A percentile compares a stretch with the other conserved stretches of the same genome.
phyloP scores from a whole-genome alignment of 495 filamentous ascomycete genomes.

The Podospora didyma region DNA sequence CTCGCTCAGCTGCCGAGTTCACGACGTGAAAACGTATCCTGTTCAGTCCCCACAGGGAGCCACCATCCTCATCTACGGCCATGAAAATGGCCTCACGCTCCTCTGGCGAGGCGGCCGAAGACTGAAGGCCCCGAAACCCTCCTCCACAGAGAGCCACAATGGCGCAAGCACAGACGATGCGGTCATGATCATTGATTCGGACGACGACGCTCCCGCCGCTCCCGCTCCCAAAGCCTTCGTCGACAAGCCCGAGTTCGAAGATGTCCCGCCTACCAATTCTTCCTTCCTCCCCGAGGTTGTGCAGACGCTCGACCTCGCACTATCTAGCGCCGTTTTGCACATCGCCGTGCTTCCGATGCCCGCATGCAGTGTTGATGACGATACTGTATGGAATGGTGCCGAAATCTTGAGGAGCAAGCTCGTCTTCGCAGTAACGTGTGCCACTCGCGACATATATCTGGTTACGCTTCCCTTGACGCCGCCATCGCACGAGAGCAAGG shows the following conservation, averaged over 20 bases:
- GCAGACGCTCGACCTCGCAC: conserved; percentile 63
- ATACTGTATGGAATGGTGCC: conserved; percentile 54
- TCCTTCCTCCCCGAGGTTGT: conserved; percentile 47
- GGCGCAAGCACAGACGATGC: conserved; percentile 46
- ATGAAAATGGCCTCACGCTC: conserved; percentile 71
- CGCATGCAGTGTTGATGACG: conserved; percentile 38
- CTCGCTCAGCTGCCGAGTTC: conserved; percentile 66
- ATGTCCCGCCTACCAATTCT: conserved; percentile 37
- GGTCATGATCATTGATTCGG: conserved; percentile 76
- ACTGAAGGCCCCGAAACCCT: conserved; percentile 46
- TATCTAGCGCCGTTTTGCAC: conserved; percentile 58
- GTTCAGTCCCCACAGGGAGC: conserved; percentile 77
- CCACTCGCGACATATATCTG: conserved; percentile 63
- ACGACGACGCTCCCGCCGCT: conserved; percentile 56
- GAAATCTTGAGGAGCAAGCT: conserved; percentile 59
- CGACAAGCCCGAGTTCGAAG: conserved; percentile 47
- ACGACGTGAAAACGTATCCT: conserved; percentile 72
- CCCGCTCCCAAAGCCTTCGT: conserved; percentile 21
- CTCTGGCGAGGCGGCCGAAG: conserved; percentile 76
- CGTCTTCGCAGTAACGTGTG: conserved; percentile 67
- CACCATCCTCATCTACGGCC: conserved; percentile 75
- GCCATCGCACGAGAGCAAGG: conserved; percentile 59
- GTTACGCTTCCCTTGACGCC: conserved; percentile 70
- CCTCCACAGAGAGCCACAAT: conserved; percentile 38
- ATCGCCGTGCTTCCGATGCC: conserved; percentile 56